A percentile compares a stretch with the other conserved stretches of the same genome.
Evolutionary conservation across 257 asterid species (phyloP).

Genomic region (Catharanthus roseus): DNA sequence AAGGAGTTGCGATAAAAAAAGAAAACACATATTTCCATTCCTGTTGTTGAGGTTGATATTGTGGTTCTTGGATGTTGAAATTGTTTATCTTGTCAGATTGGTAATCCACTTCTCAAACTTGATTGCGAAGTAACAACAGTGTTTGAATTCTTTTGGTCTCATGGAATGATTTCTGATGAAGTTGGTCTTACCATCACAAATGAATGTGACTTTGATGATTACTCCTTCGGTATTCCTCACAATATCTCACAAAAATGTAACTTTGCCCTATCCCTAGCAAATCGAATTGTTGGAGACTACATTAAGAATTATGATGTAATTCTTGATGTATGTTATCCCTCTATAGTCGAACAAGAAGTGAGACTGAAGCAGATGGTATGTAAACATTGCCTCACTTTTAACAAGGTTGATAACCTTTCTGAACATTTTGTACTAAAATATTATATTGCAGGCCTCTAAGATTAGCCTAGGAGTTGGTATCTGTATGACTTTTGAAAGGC

Average conservation of each 20-base stretch:
- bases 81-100: conserved; percentile 51
- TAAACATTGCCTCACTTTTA: conserved; percentile 4
- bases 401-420: not conserved
- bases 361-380: conserved; percentile 68
- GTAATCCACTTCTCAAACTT: conserved; percentile 88
- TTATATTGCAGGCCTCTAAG: conserved; percentile 72
- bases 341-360: conserved; percentile 88
- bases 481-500: conserved; percentile 79
- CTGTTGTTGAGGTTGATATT: not conserved
- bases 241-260: conserved; percentile 59
- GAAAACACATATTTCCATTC: not conserved
- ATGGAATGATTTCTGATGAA: conserved; percentile 98
- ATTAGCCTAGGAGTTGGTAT: conserved; percentile 79
- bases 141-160: conserved; percentile 89
- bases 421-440: not conserved
- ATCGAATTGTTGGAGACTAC: conserved; percentile 63
- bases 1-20: conserved; percentile 77
- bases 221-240: conserved; percentile 65
- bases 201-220: conserved; percentile 84
- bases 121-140: conserved; percentile 85
- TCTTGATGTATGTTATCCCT: conserved; percentile 92
- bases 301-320: conserved; percentile 77
- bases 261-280: conserved; percentile 56
- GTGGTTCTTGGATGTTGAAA: not conserved
- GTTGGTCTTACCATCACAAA: conserved; percentile 61